Evolutionary conservation across 192 early-diverging fungal genomes (phyloP).

Genomic region (Dimargaris xerosporica): DNA sequence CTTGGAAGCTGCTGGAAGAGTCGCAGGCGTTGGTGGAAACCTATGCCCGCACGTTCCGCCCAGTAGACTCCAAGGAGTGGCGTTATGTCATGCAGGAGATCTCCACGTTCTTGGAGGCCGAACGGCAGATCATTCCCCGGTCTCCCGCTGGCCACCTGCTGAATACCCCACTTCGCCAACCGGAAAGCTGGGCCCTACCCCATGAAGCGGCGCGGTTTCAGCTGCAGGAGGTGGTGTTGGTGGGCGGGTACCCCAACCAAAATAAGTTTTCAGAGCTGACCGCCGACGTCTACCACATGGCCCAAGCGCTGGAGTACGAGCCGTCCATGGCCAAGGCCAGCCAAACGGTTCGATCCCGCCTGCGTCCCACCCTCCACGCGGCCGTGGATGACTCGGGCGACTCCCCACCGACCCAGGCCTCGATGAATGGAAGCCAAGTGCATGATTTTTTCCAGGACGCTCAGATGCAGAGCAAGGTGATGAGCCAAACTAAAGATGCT

Average conservation of each 20-base stretch:
- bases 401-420: no score
- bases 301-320: constrained; percentile 71
- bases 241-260: constrained; percentile 89
- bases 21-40: constrained; percentile 72
- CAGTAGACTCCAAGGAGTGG: constrained; percentile 86
- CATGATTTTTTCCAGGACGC: background rate
- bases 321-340: constrained; percentile 19
- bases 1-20: constrained; percentile 72
- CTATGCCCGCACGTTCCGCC: constrained; percentile 72
- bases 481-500: background rate
- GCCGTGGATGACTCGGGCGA: no score
- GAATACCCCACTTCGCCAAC: constrained; percentile 17
- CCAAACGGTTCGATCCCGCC: constrained; percentile 4
- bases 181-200: constrained; percentile 11
- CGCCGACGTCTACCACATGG: constrained; percentile 90
- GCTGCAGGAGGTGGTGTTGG: constrained; percentile 89
- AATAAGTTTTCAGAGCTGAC: constrained; percentile 97
- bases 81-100: constrained; percentile 61
- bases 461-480: no score
- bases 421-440: no score
- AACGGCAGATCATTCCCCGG: constrained; percentile 23
- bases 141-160: constrained; percentile 17
- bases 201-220: constrained; percentile 22
- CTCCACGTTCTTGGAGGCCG: constrained; percentile 67
- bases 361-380: constrained; percentile 7